These are phyloP conservation scores for Sicyos edulis DNA, from an alignment of 306 rosid genomes.

Conservation along the genomic window DNA sequence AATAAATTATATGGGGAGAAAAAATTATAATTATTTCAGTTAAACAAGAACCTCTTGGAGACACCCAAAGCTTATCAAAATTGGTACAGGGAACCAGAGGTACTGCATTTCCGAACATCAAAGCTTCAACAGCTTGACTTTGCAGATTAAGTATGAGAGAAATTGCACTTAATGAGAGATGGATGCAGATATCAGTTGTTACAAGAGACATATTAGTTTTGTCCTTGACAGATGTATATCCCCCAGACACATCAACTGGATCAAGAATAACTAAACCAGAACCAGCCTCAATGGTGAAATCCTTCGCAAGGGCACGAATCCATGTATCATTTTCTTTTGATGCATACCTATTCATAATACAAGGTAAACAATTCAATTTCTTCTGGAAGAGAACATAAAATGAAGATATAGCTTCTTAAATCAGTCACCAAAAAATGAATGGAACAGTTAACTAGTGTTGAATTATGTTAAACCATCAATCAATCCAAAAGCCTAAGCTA, in stretches of 20 bases:
- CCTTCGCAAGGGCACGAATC: constrained; percentile 90
- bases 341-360: constrained; percentile 63
- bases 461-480: too few relatives aligned
- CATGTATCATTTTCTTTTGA: constrained; percentile 90
- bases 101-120: constrained; percentile 66
- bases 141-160: constrained; percentile 83
- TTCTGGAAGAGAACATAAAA: background rate
- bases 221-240: constrained; percentile 90
- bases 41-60: constrained; percentile 58
- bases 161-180: constrained; percentile 82
- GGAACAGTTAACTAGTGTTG: background rate
- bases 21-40: background rate
- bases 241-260: constrained; percentile 96
- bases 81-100: constrained; percentile 76
- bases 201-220: constrained; percentile 81
- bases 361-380: background rate
- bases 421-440: background rate
- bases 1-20: background rate
- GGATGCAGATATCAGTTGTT: constrained; percentile 78
- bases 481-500: too few relatives aligned
- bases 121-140: constrained; percentile 73
- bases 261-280: constrained; percentile 89
- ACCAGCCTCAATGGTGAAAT: constrained; percentile 88
- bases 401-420: background rate
- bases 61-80: constrained; percentile 79